Percentiles rank a stretch among this genome's conserved stretches.
These are phyloP conservation scores for Diaporthe destruens DNA, from an alignment of 2,329 filamentous ascomycete genomes.

Conservation along the genomic window DNA sequence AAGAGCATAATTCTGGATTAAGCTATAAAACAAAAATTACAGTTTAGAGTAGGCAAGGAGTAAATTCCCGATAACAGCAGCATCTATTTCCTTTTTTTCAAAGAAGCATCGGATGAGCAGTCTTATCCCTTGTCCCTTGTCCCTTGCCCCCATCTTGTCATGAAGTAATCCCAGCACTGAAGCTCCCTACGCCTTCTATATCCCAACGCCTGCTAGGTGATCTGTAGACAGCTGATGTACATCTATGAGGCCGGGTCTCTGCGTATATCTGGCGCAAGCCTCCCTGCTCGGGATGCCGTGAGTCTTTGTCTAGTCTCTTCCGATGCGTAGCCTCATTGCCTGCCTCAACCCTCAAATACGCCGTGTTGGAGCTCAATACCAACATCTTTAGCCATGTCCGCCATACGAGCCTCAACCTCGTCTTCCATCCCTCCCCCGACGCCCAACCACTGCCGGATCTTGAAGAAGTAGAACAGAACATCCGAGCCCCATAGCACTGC, in stretches of 20 bases:
- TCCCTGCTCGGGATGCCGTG: neutral
- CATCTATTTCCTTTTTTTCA: neutral
- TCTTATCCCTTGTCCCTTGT: neutral
- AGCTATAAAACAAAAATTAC: too few relatives aligned
- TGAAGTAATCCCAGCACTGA: neutral
- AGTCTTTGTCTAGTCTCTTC: slow-evolving; percentile 7
- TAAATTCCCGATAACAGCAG: neutral
- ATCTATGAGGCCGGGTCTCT: neutral
- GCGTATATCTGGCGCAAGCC: neutral
- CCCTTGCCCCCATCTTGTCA: too few relatives aligned
- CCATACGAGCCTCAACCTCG: slow-evolving; percentile 90
- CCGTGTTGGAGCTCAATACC: slow-evolving; percentile 91
- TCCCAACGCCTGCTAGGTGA: slow-evolving; percentile 5
- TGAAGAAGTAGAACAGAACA: slow-evolving; percentile 84
- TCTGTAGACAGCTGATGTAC: slow-evolving; percentile 1
- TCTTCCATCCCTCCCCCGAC: slow-evolving; percentile 91
- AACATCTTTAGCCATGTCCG: slow-evolving; percentile 87
- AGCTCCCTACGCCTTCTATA: slow-evolving; percentile 16
- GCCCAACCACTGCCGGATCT: slow-evolving; percentile 81
- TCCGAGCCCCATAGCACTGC: slow-evolving; percentile 82
- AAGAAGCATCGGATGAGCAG: slow-evolving; percentile 3
- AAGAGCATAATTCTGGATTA: neutral
- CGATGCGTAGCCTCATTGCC: neutral
- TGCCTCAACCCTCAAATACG: slow-evolving; percentile 82
- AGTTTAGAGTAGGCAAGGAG: neutral